A percentile compares a stretch with the other conserved stretches of the same genome.
Evolutionary conservation across 257 asterid genomes (phyloP).

Genomic region (Penstemon barbatus): DNA sequence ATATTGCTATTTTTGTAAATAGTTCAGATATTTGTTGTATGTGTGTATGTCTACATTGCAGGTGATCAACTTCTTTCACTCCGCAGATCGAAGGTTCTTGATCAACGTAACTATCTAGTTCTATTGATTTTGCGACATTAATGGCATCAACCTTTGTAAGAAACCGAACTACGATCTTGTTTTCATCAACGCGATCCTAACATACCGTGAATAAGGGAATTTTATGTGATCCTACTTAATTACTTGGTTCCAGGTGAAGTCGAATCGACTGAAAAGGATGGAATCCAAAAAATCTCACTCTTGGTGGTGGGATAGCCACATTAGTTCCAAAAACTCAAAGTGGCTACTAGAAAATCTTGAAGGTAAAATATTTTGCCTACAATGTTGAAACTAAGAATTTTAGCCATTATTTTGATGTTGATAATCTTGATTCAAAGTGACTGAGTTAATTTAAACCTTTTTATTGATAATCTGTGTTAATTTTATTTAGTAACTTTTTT

Average conservation of each 20-base stretch:
- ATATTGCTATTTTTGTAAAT: too few species aligned
- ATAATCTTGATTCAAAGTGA: neutral
- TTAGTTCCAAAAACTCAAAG: constrained; percentile 68
- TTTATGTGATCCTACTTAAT: neutral
- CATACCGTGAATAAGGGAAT: too few species aligned
- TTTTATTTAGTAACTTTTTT: neutral
- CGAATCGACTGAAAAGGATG: constrained; percentile 46
- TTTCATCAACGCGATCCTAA: neutral
- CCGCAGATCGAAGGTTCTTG: neutral
- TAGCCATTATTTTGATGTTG: constrained; percentile 19
- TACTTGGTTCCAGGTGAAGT: constrained; percentile 40
- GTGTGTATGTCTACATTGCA: constrained; percentile 16
- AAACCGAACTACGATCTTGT: neutral
- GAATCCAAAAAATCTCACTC: constrained; percentile 62
- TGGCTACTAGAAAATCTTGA: constrained; percentile 72
- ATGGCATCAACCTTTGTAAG: constrained; percentile 43
- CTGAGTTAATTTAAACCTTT: too few species aligned
- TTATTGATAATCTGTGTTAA: too few species aligned
- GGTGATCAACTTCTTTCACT: constrained; percentile 15
- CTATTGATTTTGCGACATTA: neutral
- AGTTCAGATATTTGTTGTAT: neutral
- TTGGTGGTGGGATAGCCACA: constrained; percentile 91
- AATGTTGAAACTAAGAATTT: neutral
- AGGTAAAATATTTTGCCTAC: constrained; percentile 33
- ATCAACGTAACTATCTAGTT: neutral